These are phyloP conservation scores for Boletus huronensis DNA, from an alignment of 768 basidiomycete species.

Conservation along the genomic window DNA sequence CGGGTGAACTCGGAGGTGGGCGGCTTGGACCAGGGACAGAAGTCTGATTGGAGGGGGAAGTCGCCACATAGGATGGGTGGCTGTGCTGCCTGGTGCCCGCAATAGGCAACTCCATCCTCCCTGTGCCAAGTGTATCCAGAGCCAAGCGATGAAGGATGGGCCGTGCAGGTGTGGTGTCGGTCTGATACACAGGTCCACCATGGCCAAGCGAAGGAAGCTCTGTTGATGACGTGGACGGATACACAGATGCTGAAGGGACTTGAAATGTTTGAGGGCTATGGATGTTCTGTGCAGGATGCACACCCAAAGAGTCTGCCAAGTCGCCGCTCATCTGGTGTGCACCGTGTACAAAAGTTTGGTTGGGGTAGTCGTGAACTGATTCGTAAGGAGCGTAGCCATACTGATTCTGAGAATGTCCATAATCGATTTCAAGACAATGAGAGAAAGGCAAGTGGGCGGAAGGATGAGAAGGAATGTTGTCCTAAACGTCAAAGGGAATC, in stretches of 20 bases:
- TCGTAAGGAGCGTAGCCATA: background rate
- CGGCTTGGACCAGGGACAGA: slow-evolving; percentile 10
- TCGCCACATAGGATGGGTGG: slow-evolving; percentile 20
- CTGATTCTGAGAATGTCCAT: background rate
- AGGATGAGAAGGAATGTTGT: background rate
- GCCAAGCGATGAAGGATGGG: background rate
- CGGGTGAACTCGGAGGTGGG: slow-evolving; percentile 17
- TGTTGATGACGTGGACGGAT: background rate
- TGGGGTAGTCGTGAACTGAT: background rate
- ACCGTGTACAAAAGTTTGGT: background rate
- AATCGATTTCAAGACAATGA: background rate
- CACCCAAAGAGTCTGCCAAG: background rate
- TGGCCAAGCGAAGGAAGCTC: background rate
- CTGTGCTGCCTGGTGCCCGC: slow-evolving; percentile 10
- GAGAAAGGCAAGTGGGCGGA: background rate
- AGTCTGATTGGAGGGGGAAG: slow-evolving; percentile 3
- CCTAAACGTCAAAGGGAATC: slow-evolving; percentile 1
- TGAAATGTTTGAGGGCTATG: slow-evolving; percentile 2
- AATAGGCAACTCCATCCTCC: background rate
- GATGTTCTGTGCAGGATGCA: background rate
- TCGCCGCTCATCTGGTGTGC: background rate
- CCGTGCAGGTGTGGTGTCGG: background rate
- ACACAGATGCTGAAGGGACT: background rate
- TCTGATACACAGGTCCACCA: background rate
- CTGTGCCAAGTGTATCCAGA: slow-evolving; percentile 7